Evolutionary conservation across 257 asterid genomes (phyloP).

Genomic region (Solanum sejunctum): DNA sequence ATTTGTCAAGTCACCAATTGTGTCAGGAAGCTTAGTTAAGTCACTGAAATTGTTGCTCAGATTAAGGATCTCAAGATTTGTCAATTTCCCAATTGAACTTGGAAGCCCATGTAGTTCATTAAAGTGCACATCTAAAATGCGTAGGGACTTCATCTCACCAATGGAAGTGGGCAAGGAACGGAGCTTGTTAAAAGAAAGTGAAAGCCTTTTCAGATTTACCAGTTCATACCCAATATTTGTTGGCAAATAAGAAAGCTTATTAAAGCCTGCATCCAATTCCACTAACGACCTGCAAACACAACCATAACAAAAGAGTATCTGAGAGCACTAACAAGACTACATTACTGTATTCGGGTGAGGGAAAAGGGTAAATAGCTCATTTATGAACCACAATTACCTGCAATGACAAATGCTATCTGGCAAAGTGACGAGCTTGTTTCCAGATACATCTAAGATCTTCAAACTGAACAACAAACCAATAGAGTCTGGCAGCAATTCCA

Average conservation of each 20-base stretch:
- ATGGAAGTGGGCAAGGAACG: conserved; percentile 70
- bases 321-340: background rate
- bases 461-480: conserved; percentile 56
- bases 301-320: background rate
- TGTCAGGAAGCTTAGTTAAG: conserved; percentile 56
- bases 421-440: conserved; percentile 64
- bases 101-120: conserved; percentile 82
- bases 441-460: conserved; percentile 53
- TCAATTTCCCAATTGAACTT: conserved; percentile 43
- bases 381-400: conserved; percentile 32
- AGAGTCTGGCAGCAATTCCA: conserved; percentile 67
- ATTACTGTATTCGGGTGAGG: background rate
- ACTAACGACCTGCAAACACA: conserved; percentile 46
- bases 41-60: conserved; percentile 82
- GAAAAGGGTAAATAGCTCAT: background rate
- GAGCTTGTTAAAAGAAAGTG: conserved; percentile 61
- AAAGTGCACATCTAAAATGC: conserved; percentile 50
- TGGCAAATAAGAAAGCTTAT: conserved; percentile 72
- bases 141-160: conserved; percentile 67
- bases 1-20: conserved; percentile 54
- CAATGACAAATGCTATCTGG: conserved; percentile 88
- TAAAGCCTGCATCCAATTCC: conserved; percentile 66
- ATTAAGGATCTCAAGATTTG: conserved; percentile 59
- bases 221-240: conserved; percentile 73
- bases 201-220: conserved; percentile 41